Base-by-base conservation (phyloP, 1,284 basidiomycete genomes). In the Moniliophthora roreri region DNA sequence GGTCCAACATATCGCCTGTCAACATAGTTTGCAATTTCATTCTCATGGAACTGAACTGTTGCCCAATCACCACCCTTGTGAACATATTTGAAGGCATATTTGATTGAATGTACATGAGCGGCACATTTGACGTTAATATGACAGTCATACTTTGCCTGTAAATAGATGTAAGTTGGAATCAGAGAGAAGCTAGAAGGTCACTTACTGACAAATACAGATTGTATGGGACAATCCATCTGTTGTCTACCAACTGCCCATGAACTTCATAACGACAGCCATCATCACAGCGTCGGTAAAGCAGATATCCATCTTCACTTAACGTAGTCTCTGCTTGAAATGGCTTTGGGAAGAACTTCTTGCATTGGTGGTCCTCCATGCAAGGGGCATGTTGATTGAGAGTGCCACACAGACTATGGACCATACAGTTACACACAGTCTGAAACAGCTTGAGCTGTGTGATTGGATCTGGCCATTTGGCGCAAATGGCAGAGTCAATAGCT, bases 61-160 rank as follows among this genome's bases (percentile, higher is more conserved):
- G 65, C 60, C 16, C 54, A 28, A 56, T 79, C 69, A 52, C 58
- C 51, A 4, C 73, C 75, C 55, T 78, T 79, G 59, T 74, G 62
- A 5, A 75, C 66, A 21, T 77, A 78, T 42, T 74, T 74, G 57
- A 73, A 54, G 1, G 68, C 58, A 11, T 32, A 32, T 21, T 62
- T 63, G 44, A 75, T 57, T 0, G 60, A 61, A 6, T 16, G 23
- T 11, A 45, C 23, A 16, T 21, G n/a, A 0, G 48, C 58, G 39
- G 56, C 61, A 45, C 48, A 37, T 45, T 75, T 69, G 1, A 76
- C 58, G 55, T 83, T 81, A 55, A 81, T 77, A 55, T 83, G 79
- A 52, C 78, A 78, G 20, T 71, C 39, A 42, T 68, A 76, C 15
- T 62, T 55, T 20, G n/a, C 23, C 20, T 13, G 23, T 16, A 4